Evolutionary conservation across 352 stramenopile genomes (phyloP).

Genomic region (Peronospora farinosa): DNA sequence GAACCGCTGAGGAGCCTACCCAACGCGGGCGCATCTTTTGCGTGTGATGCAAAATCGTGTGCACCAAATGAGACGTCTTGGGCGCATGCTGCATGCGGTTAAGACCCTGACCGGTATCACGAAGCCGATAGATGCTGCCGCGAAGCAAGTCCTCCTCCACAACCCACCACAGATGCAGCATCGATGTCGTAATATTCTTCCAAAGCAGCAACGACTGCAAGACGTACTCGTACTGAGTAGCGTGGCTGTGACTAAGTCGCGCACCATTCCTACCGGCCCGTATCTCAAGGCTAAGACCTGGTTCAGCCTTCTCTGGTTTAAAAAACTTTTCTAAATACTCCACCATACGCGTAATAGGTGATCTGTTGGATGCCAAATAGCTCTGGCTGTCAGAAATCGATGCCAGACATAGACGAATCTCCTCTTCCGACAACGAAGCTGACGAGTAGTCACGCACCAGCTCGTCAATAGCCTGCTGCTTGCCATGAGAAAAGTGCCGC

Average conservation of each 20-base stretch:
- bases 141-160: slow-evolving; percentile 55
- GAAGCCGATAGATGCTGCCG: slow-evolving; percentile 47
- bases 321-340: slow-evolving; percentile 56
- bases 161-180: slow-evolving; percentile 60
- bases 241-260: slow-evolving; percentile 51
- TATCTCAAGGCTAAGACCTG: slow-evolving; percentile 47
- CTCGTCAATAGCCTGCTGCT: slow-evolving; percentile 33
- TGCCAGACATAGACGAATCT: slow-evolving; percentile 45
- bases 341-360: slow-evolving; percentile 62
- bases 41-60: slow-evolving; percentile 43
- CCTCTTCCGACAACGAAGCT: slow-evolving; percentile 37
- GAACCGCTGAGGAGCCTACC: slow-evolving; percentile 88
- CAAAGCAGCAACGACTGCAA: slow-evolving; percentile 57
- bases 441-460: slow-evolving; percentile 46
- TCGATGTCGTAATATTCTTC: slow-evolving; percentile 55
- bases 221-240: slow-evolving; percentile 58
- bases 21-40: slow-evolving; percentile 47
- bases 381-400: slow-evolving; percentile 54
- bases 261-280: slow-evolving; percentile 52
- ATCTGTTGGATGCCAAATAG: slow-evolving; percentile 52
- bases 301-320: slow-evolving; percentile 37
- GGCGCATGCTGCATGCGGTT: slow-evolving; percentile 62
- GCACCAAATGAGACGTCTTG: slow-evolving; percentile 48
- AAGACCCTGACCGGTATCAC: slow-evolving; percentile 60
- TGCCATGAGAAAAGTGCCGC: slow-evolving; percentile 22